Evolutionary conservation across 2,329 filamentous ascomycete genomes (phyloP), one percentile per base, ranked within the genome.

Genomic region (Aspergillus sp.): DNA sequence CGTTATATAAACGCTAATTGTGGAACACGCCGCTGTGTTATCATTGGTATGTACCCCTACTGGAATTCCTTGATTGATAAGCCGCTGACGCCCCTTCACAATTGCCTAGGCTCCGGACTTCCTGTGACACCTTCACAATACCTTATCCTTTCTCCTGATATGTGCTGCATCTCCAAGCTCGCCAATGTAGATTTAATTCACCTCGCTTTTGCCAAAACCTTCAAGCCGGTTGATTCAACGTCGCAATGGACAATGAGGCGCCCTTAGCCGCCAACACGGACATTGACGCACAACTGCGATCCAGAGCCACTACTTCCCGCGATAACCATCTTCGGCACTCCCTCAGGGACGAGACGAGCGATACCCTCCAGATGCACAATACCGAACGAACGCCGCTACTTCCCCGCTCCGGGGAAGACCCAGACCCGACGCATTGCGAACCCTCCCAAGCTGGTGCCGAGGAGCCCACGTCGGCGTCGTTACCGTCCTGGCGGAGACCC

Each of bases 401-500:
- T 16, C 52, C 47, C 43, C 45, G 13, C 22, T 19, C 36, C 20
- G 35, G 33, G 9, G 41, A 36, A n/a, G 41, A 45, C 26, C 22
- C 42, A 43, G 47, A 50, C 9, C 33, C 22, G 14, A 50, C 24
- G 10, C n/a, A 16, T 24, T 36, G 24, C 10, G 32, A 42, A 5
- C 26, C 26, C 26, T 30, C 26, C 2, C 26, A 30, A 30, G 26
- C 9, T 30, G 26, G 4, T 30, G 26, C 26, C 10, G 26, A 30
- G 7, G 10, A 30, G 11, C n/a, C 9, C 20, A 38, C 17, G 26
- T 17, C 16, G 9, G 35, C 35, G 32, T 6, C 11, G n/a, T 30
- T 33, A 19, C 36, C 13, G n/a, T 41, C 14, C 41, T 80, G 76
- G 74, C 79, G 76, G 60, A 72, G 62, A 54, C 76, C 79, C 45